These are phyloP conservation scores for Ceratorhiza oryzae-sativae DNA, from an alignment of 1,284 basidiomycete genomes.

Conservation along the genomic window DNA sequence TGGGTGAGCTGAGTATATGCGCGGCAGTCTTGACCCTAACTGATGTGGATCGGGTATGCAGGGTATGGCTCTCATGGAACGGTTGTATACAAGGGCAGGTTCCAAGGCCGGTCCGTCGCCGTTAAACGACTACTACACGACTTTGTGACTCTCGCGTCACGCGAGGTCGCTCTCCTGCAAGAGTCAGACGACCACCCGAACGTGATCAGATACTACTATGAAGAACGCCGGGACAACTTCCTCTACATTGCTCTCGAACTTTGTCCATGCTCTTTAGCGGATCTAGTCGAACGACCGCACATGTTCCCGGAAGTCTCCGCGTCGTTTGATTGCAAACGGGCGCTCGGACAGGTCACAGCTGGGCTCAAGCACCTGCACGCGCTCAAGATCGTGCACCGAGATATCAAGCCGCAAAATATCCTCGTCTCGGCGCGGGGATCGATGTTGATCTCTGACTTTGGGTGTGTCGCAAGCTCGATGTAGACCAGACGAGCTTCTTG, in stretches of 20 bases:
- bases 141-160: conserved; percentile 92
- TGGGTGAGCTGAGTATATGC: conserved; percentile 18
- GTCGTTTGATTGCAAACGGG: conserved; percentile 85
- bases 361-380: conserved; percentile 92
- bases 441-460: conserved; percentile 96
- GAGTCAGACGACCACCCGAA: conserved; percentile 98
- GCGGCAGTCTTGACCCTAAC: no score
- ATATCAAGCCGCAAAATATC: conserved; percentile 99
- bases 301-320: conserved; percentile 71
- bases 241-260: conserved; percentile 97
- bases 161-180: conserved; percentile 93
- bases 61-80: conserved; percentile 97
- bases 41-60: no score
- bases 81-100: conserved; percentile 90
- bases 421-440: conserved; percentile 71
- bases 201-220: conserved; percentile 98
- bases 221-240: conserved; percentile 92
- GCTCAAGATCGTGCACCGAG: conserved; percentile 95
- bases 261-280: conserved; percentile 93
- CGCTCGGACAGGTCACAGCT: conserved; percentile 84
- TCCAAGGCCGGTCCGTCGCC: conserved; percentile 95
- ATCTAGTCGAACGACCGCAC: conserved; percentile 86
- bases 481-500: conserved; percentile 92
- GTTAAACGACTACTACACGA: conserved; percentile 96
- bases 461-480: conserved; percentile 91